A percentile compares a stretch with the other conserved stretches of the same genome.
phyloP scores from a whole-genome alignment of 2,329 filamentous ascomycete species.

The Metarhizium album region DNA sequence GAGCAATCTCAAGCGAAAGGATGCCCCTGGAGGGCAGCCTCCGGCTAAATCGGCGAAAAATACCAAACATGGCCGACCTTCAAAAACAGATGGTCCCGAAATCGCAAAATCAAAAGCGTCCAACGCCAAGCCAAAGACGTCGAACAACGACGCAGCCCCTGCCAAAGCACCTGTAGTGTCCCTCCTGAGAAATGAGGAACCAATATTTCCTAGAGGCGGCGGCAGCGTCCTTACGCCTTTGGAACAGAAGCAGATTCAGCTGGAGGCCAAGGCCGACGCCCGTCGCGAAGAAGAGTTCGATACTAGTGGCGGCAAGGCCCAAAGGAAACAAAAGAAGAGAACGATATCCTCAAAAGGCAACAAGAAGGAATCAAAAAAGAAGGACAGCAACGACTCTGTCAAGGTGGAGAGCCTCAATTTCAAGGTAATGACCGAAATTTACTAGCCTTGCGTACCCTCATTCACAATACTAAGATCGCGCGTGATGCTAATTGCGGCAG shows the following conservation, averaged over 20 bases:
- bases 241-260: constrained; percentile 92
- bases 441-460: background rate
- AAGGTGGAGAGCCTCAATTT: constrained; percentile 82
- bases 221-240: constrained; percentile 83
- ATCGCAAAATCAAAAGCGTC: constrained; percentile 16
- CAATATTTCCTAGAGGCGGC: constrained; percentile 84
- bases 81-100: constrained; percentile 30
- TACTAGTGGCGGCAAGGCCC: constrained; percentile 30
- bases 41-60: constrained; percentile 38
- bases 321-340: constrained; percentile 47
- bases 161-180: constrained; percentile 29
- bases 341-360: constrained; percentile 38
- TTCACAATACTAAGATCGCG: background rate
- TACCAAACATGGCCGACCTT: constrained; percentile 33
- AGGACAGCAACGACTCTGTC: constrained; percentile 41
- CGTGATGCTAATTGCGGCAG: constrained; percentile 30
- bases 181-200: constrained; percentile 64
- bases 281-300: constrained; percentile 70
- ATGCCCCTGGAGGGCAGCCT: constrained; percentile 40
- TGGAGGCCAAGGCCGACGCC: constrained; percentile 86
- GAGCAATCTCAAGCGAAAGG: constrained; percentile 48
- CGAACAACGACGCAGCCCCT: constrained; percentile 16
- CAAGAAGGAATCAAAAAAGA: constrained; percentile 38
- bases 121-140: constrained; percentile 19
- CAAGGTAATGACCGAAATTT: constrained; percentile 47